phyloP scores from a whole-genome alignment of 139 green algal species.

The Penium margaritaceum region DNA sequence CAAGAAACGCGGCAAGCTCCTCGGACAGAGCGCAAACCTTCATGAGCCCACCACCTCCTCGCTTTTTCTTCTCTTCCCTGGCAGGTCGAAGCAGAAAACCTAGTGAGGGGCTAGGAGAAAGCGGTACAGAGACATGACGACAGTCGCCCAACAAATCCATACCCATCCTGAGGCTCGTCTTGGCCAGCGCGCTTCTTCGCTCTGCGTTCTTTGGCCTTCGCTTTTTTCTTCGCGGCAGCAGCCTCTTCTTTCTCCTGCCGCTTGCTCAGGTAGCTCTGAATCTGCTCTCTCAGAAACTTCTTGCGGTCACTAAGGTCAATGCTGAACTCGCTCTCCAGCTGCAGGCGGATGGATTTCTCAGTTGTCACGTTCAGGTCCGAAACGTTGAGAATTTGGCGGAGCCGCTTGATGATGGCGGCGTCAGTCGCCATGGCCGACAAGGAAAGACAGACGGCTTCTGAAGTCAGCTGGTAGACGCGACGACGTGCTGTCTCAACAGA shows the following conservation, averaged over 20 bases:
- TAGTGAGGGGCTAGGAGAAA: neutral
- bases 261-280: neutral
- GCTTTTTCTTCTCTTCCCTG: slow-evolving; percentile 36
- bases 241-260: slow-evolving; percentile 11
- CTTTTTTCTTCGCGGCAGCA: neutral
- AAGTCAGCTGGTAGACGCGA: too few species aligned
- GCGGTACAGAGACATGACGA: neutral
- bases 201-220: neutral
- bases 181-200: slow-evolving; percentile 4
- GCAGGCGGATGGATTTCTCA: neutral
- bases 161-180: slow-evolving; percentile 23
- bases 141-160: neutral
- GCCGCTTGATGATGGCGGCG: neutral
- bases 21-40: slow-evolving; percentile 30
- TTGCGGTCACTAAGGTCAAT: neutral
- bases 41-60: slow-evolving; percentile 31
- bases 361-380: neutral
- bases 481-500: too few species aligned
- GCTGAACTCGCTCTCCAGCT: neutral
- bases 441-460: too few species aligned
- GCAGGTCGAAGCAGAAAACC: neutral
- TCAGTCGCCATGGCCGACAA: neutral
- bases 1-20: slow-evolving; percentile 23
- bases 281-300: neutral
- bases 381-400: neutral